phyloP scores from a whole-genome alignment of 805 yeast species.

The Pichia scutulata region DNA sequence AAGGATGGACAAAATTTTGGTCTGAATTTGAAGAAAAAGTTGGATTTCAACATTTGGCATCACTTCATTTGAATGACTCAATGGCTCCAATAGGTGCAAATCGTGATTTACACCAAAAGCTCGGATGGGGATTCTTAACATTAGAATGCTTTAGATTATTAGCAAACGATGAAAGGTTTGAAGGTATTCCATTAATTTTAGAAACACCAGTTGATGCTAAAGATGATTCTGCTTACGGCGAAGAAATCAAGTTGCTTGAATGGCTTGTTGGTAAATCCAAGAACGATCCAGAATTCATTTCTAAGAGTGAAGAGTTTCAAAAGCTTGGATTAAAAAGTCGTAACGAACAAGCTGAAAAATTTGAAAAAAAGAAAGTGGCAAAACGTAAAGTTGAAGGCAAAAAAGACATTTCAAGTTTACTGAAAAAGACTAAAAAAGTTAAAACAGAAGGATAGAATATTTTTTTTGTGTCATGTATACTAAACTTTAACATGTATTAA shows the following conservation, averaged over 20 bases:
- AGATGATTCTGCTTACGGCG: constrained; percentile 62
- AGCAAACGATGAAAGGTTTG: constrained; percentile 59
- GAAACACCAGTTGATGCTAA: constrained; percentile 73
- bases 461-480: background rate
- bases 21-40: constrained; percentile 60
- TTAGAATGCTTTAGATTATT: constrained; percentile 74
- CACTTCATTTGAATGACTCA: constrained; percentile 89
- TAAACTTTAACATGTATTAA: no score
- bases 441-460: constrained; percentile 8
- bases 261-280: constrained; percentile 58
- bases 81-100: constrained; percentile 89
- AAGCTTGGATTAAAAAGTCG: constrained; percentile 63
- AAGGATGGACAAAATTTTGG: constrained; percentile 63
- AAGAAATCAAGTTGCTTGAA: constrained; percentile 74
- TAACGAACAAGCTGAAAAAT: constrained; percentile 57
- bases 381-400: constrained; percentile 20
- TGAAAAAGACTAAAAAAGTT: constrained; percentile 15
- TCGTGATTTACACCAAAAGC: constrained; percentile 81
- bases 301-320: constrained; percentile 42
- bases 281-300: constrained; percentile 49
- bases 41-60: constrained; percentile 68
- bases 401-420: constrained; percentile 18
- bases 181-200: constrained; percentile 67
- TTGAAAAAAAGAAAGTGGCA: constrained; percentile 42
- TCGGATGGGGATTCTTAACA: constrained; percentile 87